Base-by-base conservation (phyloP, 2,329 filamentous ascomycete genomes). In the Septoria linicola region DNA sequence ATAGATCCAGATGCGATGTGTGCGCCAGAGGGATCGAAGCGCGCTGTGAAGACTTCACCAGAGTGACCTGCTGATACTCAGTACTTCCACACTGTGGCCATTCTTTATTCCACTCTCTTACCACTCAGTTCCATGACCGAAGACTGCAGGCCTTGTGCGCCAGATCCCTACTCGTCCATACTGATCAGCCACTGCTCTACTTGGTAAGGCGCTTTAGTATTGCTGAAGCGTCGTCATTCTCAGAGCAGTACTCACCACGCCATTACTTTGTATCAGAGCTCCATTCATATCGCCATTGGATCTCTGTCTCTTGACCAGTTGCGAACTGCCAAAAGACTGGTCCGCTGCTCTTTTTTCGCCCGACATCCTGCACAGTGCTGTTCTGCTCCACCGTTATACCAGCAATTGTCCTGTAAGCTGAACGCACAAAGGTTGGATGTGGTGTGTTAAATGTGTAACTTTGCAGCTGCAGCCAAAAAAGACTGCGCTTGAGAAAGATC, bases 121-220 rank as follows among this genome's bases (percentile, higher is more conserved):
- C 89, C 90, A 42, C 85, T 86, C 49, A 99, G 77, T 72, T 97
- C 89, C 90, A 97, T 96, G 37, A 96, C 86, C 1, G 92, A 90
- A 51, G 92, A 88, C 69, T 95, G 85, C 23, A 99, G 79, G 45
- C 81, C 83, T 68, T 89, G 95, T 40, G 89, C 91, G 62, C 89
- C 82, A 47, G 85, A 81, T 56, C 81, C 80, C 90, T 95, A 71
- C 41, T 47, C 55, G 39, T 37, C 41, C 47, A 54, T 45, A 39
- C 44, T 34, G 47, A 60, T 66, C 59, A 66, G 63, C 49, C 42
- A 51, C 43, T 52, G 43, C 36, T 30, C 43, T 19, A 55, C 55
- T 62, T 59, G 25, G 23, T 13, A 20, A 42, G 31, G 37, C 36
- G 49, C 50, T 64, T 64, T 60, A 63, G 61, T 59, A 57, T 53